Conservation (phyloP, 257 asterid genomes). For the Craterostigma plantagineum region DNA sequence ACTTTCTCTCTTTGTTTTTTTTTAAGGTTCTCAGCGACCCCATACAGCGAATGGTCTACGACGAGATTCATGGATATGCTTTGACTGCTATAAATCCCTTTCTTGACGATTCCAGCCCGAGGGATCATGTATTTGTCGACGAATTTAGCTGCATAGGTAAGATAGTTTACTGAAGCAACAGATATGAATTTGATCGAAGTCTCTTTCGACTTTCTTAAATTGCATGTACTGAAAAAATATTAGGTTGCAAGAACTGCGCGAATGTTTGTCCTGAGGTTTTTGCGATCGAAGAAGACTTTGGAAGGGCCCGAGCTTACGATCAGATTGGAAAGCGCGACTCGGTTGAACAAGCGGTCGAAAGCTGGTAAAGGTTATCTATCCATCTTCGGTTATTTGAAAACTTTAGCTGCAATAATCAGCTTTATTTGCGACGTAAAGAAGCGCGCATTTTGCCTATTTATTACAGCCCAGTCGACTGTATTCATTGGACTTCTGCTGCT, state of each 20-base stretch:
- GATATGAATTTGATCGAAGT: too few relatives aligned
- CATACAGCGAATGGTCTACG: conserved; percentile 80
- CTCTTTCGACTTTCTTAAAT: too few relatives aligned
- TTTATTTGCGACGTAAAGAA: too few relatives aligned
- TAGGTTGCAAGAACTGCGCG: too few relatives aligned
- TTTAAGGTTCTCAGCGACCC: conserved; percentile 99
- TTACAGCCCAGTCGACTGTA: conserved; percentile 98
- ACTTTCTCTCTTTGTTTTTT: conserved; percentile 14
- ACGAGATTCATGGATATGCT: conserved; percentile 89
- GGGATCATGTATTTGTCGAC: conserved; percentile 86
- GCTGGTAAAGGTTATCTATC: too few relatives aligned
- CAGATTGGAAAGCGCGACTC: too few relatives aligned
- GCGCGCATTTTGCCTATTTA: conserved; percentile 5
- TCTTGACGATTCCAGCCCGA: conserved; percentile 52
- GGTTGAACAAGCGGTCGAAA: conserved; percentile 88
- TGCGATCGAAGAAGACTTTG: too few relatives aligned
- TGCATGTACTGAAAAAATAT: too few relatives aligned
- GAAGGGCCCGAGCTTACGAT: too few relatives aligned
- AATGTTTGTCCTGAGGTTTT: too few relatives aligned
- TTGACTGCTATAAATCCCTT: conserved; percentile 82
- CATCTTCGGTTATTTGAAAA: conserved; percentile 10
- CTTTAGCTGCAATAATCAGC: background rate
- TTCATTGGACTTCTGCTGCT: conserved; percentile 93
- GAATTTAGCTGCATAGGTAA: conserved; percentile 98
- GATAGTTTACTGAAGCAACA: background rate